Conservation (phyloP, 2,329 filamentous ascomycete species). For the Ciborinia camelliae region DNA sequence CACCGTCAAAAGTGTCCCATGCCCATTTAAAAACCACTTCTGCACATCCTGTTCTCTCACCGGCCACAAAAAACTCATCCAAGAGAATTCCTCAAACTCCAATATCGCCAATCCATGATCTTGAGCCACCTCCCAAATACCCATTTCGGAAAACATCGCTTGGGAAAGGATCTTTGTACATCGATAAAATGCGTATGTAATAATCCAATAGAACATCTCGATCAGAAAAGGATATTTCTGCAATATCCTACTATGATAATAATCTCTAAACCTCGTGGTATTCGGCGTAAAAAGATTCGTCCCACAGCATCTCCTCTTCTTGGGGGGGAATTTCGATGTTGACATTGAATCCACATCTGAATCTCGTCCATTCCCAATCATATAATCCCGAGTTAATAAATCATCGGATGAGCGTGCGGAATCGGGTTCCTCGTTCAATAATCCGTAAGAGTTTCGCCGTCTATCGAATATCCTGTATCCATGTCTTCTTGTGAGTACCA, state of each 20-base stretch:
- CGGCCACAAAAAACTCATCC: conserved; percentile 51
- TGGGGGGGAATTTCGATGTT: conserved; percentile 42
- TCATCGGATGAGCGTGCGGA: conserved; percentile 36
- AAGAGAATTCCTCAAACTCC: conserved; percentile 51
- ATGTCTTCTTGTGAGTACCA: conserved; percentile 34
- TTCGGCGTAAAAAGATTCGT: conserved; percentile 52
- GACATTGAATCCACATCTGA: conserved; percentile 28
- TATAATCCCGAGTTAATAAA: conserved; percentile 31
- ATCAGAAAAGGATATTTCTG: conserved; percentile 64
- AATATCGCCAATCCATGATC: conserved; percentile 54
- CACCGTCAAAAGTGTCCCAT: conserved; percentile 50
- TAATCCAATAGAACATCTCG: conserved; percentile 66
- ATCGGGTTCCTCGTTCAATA: conserved; percentile 32
- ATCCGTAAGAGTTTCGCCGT: conserved; percentile 21
- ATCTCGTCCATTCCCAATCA: conserved; percentile 28
- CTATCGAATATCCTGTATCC: conserved; percentile 31
- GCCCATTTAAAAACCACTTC: conserved; percentile 54
- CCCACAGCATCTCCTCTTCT: conserved; percentile 51
- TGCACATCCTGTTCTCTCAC: conserved; percentile 52
- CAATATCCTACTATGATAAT: conserved; percentile 59
- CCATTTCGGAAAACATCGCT: conserved; percentile 39
- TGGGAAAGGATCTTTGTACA: conserved; percentile 33
- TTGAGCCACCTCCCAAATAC: conserved; percentile 54
- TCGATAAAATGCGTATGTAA: conserved; percentile 43
- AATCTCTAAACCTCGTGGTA: conserved; percentile 56